A percentile compares a stretch with the other conserved stretches of the same genome.
Evolutionary conservation across 176 grass and related monocot genomes (phyloP).

Genomic region (Hyparrhenia diplandra): DNA sequence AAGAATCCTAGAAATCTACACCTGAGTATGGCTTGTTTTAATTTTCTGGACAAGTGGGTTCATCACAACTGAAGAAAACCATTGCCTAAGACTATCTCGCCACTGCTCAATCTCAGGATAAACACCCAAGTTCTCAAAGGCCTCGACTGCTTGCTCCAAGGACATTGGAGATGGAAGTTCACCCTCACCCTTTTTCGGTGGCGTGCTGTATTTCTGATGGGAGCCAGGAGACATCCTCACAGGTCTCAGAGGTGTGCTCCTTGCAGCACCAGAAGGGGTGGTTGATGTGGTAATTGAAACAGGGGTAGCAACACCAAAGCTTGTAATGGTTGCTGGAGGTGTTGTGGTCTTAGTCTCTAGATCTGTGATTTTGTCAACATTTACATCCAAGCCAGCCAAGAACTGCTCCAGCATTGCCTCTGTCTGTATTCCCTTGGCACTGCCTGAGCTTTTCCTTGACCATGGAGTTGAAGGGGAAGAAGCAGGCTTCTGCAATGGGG

Average conservation of each 20-base stretch:
- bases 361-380: slow-evolving; percentile 58
- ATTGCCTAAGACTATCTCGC: slow-evolving; percentile 84
- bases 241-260: slow-evolving; percentile 72
- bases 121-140: slow-evolving; percentile 71
- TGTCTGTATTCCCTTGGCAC: slow-evolving; percentile 60
- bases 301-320: slow-evolving; percentile 65
- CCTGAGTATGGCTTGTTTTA: slow-evolving; percentile 48
- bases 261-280: slow-evolving; percentile 72
- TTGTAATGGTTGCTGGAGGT: slow-evolving; percentile 44
- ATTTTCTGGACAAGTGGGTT: slow-evolving; percentile 49
- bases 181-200: slow-evolving; percentile 85
- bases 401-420: slow-evolving; percentile 84
- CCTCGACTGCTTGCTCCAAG: slow-evolving; percentile 71
- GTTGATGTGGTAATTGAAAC: slow-evolving; percentile 51
- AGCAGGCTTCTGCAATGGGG: slow-evolving; percentile 44
- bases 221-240: slow-evolving; percentile 95
- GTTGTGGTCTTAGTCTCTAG: slow-evolving; percentile 45
- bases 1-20: slow-evolving; percentile 27
- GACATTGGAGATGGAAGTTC: slow-evolving; percentile 88
- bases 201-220: slow-evolving; percentile 67
- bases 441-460: slow-evolving; percentile 74
- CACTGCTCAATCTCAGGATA: slow-evolving; percentile 89
- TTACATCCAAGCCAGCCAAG: slow-evolving; percentile 67
- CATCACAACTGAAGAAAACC: slow-evolving; percentile 88
- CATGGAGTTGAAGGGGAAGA: slow-evolving; percentile 80